Conservation (phyloP, 1,139 yeast genomes). For the Wickerhamomyces sp. region DNA sequence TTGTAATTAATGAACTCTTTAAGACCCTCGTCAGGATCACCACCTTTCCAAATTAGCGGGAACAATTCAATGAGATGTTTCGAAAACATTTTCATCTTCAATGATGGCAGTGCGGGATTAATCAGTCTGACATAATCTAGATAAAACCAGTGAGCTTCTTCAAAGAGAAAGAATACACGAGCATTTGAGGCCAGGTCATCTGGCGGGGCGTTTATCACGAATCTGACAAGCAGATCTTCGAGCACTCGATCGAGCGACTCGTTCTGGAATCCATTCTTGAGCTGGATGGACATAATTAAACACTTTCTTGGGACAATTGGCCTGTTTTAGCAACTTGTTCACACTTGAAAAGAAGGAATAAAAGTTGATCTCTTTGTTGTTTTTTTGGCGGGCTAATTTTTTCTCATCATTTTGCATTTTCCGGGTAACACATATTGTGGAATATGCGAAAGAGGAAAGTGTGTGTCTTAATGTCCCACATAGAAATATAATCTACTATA, state of each 20-base stretch:
- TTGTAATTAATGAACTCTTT: conserved; percentile 80
- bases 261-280: conserved; percentile 21
- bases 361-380: no score
- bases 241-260: conserved; percentile 66
- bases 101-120: conserved; percentile 71
- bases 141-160: conserved; percentile 98
- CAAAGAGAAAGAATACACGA: conserved; percentile 88
- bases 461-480: no score
- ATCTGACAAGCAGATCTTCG: conserved; percentile 85
- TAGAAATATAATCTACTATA: no score
- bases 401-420: no score
- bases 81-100: conserved; percentile 80
- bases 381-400: no score
- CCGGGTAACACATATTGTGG: no score
- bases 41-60: conserved; percentile 87
- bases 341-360: no score
- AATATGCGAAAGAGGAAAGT: no score
- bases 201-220: conserved; percentile 85
- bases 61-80: conserved; percentile 68
- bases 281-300: conserved; percentile 20
- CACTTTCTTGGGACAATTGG: background rate
- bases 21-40: conserved; percentile 70
- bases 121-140: conserved; percentile 75
- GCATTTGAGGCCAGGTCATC: conserved; percentile 87
- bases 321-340: background rate